Evolutionary conservation across 2,329 filamentous ascomycete species (phyloP).

Genomic region (Berkeleyomyces rouxiae): DNA sequence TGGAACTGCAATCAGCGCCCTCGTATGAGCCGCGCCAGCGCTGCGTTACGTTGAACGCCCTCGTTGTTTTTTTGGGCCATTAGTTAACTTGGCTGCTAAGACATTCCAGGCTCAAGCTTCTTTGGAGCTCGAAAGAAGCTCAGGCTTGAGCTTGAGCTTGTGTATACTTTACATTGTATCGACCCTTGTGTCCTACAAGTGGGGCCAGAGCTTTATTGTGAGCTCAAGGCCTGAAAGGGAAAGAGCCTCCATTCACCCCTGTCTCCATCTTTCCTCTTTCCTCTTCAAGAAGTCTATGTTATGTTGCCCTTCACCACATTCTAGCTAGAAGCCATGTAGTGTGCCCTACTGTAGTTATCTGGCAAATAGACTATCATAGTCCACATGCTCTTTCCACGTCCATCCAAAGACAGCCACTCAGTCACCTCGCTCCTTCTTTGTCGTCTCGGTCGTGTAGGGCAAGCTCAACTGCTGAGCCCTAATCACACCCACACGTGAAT

Average conservation of each 20-base stretch:
- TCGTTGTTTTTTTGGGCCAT: not conserved
- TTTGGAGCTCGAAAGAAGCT: not conserved
- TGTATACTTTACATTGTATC: not conserved
- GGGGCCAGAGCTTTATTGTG: conserved; percentile 1
- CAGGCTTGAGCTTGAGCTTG: not conserved
- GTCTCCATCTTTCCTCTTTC: not conserved
- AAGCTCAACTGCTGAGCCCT: not conserved
- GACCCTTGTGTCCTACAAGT: not conserved
- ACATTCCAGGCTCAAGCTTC: not conserved
- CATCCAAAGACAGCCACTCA: not conserved
- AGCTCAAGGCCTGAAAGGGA: not conserved
- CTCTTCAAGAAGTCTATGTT: not conserved
- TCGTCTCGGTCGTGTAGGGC: not conserved
- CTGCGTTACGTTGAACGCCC: not conserved
- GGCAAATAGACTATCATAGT: no score
- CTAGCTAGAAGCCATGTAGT: no score
- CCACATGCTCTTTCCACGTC: no score
- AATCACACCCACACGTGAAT: not conserved
- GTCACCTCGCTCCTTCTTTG: not conserved
- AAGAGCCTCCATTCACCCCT: not conserved
- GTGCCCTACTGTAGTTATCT: no score
- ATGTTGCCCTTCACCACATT: not conserved
- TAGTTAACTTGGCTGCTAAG: not conserved
- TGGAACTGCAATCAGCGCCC: not conserved
- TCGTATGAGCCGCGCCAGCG: not conserved